phyloP scores from a whole-genome alignment of 2,329 filamentous ascomycete species.

The Drechslera avenae region DNA sequence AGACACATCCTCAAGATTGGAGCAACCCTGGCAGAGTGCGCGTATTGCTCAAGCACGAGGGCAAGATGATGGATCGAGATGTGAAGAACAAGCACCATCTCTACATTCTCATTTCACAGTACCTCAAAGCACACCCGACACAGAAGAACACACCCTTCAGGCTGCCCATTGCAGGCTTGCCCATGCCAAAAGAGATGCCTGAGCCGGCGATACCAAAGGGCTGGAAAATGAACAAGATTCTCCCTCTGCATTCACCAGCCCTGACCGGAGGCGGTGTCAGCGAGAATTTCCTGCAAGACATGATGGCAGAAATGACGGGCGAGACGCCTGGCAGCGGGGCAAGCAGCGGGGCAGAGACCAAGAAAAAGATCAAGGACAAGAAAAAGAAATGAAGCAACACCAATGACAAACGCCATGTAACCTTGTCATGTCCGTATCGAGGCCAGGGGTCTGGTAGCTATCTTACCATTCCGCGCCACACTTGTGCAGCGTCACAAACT shows the following conservation, averaged over 20 bases:
- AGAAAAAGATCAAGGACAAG: slow-evolving; percentile 46
- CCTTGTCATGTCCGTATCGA: neutral
- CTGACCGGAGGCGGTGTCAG: slow-evolving; percentile 91
- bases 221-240: slow-evolving; percentile 84
- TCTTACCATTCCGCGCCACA: slow-evolving; percentile 2
- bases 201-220: slow-evolving; percentile 73
- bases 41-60: slow-evolving; percentile 71
- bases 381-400: slow-evolving; percentile 43
- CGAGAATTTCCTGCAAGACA: slow-evolving; percentile 93
- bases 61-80: slow-evolving; percentile 54
- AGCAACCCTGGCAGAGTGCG: slow-evolving; percentile 90
- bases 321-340: slow-evolving; percentile 32
- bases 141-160: slow-evolving; percentile 72
- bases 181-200: slow-evolving; percentile 69
- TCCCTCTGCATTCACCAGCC: slow-evolving; percentile 87
- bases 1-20: slow-evolving; percentile 96
- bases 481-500: neutral
- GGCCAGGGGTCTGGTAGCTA: neutral
- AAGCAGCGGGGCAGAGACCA: slow-evolving; percentile 31
- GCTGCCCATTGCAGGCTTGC: slow-evolving; percentile 74
- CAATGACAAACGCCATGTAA: neutral
- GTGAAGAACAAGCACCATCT: slow-evolving; percentile 85
- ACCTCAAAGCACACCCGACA: slow-evolving; percentile 79
- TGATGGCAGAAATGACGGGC: slow-evolving; percentile 89
- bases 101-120: slow-evolving; percentile 77